These are phyloP conservation scores for Talaromyces trachyspermus DNA, from an alignment of 495 filamentous ascomycete genomes.

Conservation along the genomic window DNA sequence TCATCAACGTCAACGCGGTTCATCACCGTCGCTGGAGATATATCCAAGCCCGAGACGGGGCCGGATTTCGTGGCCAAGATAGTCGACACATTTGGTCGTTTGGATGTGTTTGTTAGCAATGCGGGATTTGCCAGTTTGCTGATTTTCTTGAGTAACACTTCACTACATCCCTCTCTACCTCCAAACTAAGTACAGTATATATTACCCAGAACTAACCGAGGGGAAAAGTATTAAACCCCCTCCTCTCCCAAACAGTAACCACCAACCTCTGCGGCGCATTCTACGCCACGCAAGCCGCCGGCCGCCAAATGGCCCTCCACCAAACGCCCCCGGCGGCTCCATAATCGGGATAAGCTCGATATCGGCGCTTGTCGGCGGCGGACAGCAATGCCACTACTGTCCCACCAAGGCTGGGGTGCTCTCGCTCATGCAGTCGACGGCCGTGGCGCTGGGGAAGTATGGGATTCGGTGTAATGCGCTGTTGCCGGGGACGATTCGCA, in stretches of 20 bases:
- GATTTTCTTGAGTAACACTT: slow-evolving; percentile 61
- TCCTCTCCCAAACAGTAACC: slow-evolving; percentile 56
- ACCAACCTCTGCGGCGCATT: slow-evolving; percentile 86
- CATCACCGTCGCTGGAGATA: slow-evolving; percentile 57
- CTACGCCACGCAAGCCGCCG: slow-evolving; percentile 76
- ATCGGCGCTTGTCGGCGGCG: slow-evolving; percentile 76
- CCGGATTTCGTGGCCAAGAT: slow-evolving; percentile 47
- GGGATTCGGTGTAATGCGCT: slow-evolving; percentile 79
- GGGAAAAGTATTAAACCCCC: slow-evolving; percentile 44
- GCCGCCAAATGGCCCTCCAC: slow-evolving; percentile 60
- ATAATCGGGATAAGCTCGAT: slow-evolving; percentile 86
- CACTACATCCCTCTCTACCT: not conserved
- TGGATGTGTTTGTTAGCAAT: slow-evolving; percentile 84
- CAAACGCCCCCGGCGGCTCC: slow-evolving; percentile 58
- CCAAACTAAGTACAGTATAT: not conserved
- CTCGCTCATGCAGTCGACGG: slow-evolving; percentile 77
- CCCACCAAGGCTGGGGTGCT: slow-evolving; percentile 84
- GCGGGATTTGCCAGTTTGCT: slow-evolving; percentile 81
- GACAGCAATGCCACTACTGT: slow-evolving; percentile 77
- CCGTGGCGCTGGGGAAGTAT: slow-evolving; percentile 69
- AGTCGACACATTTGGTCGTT: slow-evolving; percentile 47
- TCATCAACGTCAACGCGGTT: slow-evolving; percentile 39
- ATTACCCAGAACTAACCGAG: no score
- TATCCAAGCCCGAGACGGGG: slow-evolving; percentile 58
- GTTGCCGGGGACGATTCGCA: slow-evolving; percentile 77